Conservation (phyloP, 768 basidiomycete genomes). For the Trametes cinnabarina region DNA sequence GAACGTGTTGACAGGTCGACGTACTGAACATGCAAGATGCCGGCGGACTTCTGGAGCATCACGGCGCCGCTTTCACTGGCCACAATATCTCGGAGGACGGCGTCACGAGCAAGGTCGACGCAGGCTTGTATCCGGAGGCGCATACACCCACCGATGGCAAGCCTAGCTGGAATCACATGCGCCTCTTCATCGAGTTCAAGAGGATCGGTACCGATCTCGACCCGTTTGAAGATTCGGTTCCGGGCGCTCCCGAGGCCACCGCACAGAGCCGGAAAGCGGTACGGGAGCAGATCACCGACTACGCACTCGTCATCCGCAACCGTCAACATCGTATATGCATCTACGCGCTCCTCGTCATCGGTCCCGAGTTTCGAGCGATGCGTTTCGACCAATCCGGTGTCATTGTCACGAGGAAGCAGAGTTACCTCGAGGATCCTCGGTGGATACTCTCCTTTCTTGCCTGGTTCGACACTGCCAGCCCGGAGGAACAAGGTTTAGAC, state of each 20-base stretch:
- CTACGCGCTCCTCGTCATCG: conserved; percentile 9
- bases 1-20: no score
- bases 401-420: not conserved
- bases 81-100: no score
- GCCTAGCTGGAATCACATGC: conserved; percentile 7
- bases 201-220: not conserved
- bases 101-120: conserved; percentile 1
- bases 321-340: conserved; percentile 4
- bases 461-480: no score
- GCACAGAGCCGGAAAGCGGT: not conserved
- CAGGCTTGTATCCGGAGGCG: not conserved
- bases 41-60: no score
- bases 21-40: no score
- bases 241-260: not conserved
- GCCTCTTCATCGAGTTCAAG: conserved; percentile 8
- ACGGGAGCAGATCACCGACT: not conserved
- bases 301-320: conserved; percentile 3
- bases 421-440: conserved; percentile 3
- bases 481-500: no score
- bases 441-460: no score
- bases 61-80: no score
- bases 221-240: not conserved
- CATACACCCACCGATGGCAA: not conserved
- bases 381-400: conserved; percentile 15
- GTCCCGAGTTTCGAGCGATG: not conserved